Base-by-base conservation (phyloP, 495 filamentous ascomycete genomes). In the Aspergillus haitiensis region DNA sequence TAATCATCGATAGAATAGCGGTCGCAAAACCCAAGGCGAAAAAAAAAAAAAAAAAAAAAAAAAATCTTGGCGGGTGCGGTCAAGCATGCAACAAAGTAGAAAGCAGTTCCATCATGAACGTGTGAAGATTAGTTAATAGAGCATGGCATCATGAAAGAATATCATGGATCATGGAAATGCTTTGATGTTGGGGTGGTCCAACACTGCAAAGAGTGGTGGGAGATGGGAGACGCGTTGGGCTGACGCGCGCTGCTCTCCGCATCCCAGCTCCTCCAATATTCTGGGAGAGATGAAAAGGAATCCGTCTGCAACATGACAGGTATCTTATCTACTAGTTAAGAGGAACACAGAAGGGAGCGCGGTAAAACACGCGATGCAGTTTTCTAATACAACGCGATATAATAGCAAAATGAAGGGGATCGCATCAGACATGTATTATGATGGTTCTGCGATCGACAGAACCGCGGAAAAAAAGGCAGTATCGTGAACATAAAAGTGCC, bases 391-490 rank as follows among this genome's bases (percentile, higher is more conserved):
- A 55, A 13, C 13, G 44, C 7, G 49, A 37, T 7, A 21, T 15
- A 27, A 40, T 34, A 37, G 27, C 7, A 56, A n/a, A n/a, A 39
- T 27, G 4, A 9, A 31, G 55, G 64, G 55, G 58, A 52, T 48
- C 51, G 56, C 61, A 69, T 64, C 60, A 64, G 21, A 65, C 49
- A 67, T 72, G 69, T 69, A 69, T 74, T 70, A 70, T 67, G 66
- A 53, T 60, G 53, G 63, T 47, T 52, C 55, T 64, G 70, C 68
- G 69, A 75, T 68, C 66, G 70, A 62, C 36, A 64, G 60, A 58
- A 72, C 60, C 63, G 51, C 56, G 64, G 57, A 53, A 59, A 64
- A 52, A 47, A 58, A 56, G 21, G 21, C 27, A 58, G 55, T 49
- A 61, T 66, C 60, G 48, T 55, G 46, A 44, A 51, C 40, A 33